Evolutionary conservation across 1,139 yeast genomes (phyloP).

Genomic region (Nakaseomyces nivariensis): DNA sequence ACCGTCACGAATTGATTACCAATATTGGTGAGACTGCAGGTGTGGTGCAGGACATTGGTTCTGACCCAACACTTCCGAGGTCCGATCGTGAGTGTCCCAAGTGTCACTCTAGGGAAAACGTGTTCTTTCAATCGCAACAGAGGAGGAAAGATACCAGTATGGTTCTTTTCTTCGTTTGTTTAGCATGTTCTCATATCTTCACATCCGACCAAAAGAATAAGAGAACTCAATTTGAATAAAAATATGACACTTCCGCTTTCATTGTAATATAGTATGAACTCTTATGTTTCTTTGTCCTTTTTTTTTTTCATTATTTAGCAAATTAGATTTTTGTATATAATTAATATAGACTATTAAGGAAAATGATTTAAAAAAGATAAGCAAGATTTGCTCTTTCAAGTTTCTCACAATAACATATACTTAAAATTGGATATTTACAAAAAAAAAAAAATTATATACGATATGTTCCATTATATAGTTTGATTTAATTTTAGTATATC

Average conservation of each 20-base stretch:
- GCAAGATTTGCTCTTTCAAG: too few species aligned
- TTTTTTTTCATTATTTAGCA: background rate
- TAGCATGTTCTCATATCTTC: conserved; percentile 74
- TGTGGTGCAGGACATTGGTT: conserved; percentile 90
- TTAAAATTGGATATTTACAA: background rate
- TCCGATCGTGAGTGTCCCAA: conserved; percentile 88
- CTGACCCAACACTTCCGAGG: conserved; percentile 92
- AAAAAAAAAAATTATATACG: background rate
- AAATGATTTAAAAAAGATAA: too few species aligned
- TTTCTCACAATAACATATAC: too few species aligned
- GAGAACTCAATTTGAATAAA: conserved; percentile 24
- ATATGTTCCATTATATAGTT: too few species aligned
- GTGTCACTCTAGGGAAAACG: conserved; percentile 83
- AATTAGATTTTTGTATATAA: background rate
- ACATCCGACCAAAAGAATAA: conserved; percentile 31
- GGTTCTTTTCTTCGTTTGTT: conserved; percentile 89
- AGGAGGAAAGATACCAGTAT: conserved; percentile 89
- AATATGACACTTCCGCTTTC: too few species aligned
- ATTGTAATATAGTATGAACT: background rate
- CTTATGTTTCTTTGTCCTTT: background rate
- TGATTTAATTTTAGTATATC: too few species aligned
- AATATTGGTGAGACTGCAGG: conserved; percentile 91
- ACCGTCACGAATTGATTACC: conserved; percentile 85
- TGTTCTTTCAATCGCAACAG: conserved; percentile 94
- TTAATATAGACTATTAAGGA: too few species aligned